Conservation (phyloP, 371 early-diverging fungal species). For the Capillidium heterosporum region DNA sequence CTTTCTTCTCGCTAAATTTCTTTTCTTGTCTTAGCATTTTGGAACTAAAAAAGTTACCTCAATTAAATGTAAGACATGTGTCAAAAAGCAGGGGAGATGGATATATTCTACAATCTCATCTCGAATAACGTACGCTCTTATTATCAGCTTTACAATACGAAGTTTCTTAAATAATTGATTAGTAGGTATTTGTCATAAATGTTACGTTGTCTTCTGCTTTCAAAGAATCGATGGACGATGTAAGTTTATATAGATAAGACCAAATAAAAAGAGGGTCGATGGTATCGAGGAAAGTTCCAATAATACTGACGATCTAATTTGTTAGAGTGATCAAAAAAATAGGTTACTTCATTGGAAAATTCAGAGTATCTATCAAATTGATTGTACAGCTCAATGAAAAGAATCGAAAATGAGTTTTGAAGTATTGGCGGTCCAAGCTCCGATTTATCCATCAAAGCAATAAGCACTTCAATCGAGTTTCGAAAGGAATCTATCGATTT, state of each 20-base stretch:
- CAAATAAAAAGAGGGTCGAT: conserved; percentile 2
- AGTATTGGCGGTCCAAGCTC: conserved; percentile 64
- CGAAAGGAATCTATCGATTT: conserved; percentile 27
- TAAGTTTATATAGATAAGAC: neutral
- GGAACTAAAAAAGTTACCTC: neutral
- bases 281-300: neutral
- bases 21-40: neutral
- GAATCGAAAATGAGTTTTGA: conserved; percentile 19
- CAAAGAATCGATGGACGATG: too few species aligned
- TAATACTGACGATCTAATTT: neutral
- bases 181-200: neutral
- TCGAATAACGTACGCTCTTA: neutral
- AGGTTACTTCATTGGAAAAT: neutral
- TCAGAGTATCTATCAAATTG: neutral
- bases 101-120: neutral
- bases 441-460: conserved; percentile 71
- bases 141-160: neutral
- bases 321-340: neutral
- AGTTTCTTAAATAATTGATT: neutral
- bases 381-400: neutral
- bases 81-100: neutral
- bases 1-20: neutral
- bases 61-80: neutral
- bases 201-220: neutral
- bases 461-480: conserved; percentile 56